These are phyloP conservation scores for Carnegiea gigantea DNA, from an alignment of 179 eudicot species.

Conservation along the genomic window DNA sequence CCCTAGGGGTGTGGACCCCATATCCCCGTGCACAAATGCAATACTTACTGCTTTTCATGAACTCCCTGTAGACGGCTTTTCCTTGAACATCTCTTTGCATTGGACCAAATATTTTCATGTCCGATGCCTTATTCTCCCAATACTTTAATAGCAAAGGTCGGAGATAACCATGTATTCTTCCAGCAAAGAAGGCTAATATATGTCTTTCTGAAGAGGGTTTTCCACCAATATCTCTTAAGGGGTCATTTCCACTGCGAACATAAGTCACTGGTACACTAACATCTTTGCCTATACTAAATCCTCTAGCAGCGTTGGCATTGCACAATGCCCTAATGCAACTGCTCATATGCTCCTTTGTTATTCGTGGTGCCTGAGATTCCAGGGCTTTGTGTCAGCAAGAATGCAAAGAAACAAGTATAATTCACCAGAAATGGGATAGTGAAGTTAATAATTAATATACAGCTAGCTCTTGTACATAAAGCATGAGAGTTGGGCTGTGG, in stretches of 20 bases:
- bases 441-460: not conserved
- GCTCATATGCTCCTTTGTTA: constrained; percentile 47
- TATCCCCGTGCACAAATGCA: constrained; percentile 40
- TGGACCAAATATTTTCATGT: constrained; percentile 71
- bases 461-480: too few relatives aligned
- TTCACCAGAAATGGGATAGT: not conserved
- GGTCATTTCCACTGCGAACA: constrained; percentile 55
- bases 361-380: constrained; percentile 50
- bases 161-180: constrained; percentile 66
- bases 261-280: constrained; percentile 67
- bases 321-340: constrained; percentile 67
- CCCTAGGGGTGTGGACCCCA: constrained; percentile 36
- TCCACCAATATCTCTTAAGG: constrained; percentile 59
- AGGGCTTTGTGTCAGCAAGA: constrained; percentile 9
- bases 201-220: constrained; percentile 53
- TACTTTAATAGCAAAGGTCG: constrained; percentile 58
- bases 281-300: constrained; percentile 66
- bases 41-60: constrained; percentile 39
- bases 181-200: constrained; percentile 75
- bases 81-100: constrained; percentile 54
- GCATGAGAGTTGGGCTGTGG: not conserved
- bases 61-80: constrained; percentile 34
- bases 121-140: constrained; percentile 63
- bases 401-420: not conserved
- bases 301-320: constrained; percentile 62